A percentile compares a stretch with the other conserved stretches of the same genome.
Conservation (phyloP, 75 land plant genomes). For the Chamaecyparis obtusa region DNA sequence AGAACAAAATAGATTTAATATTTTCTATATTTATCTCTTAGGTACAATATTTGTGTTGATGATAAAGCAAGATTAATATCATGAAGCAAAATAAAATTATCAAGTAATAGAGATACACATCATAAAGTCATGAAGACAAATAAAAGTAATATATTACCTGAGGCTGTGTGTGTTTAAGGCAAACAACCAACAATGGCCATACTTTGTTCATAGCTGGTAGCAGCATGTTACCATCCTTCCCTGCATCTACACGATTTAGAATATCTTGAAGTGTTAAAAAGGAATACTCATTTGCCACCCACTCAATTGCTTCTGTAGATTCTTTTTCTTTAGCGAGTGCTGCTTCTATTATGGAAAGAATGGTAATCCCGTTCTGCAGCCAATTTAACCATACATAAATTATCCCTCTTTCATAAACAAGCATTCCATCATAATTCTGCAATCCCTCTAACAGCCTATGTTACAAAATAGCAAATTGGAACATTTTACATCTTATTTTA, state of each 20-base stretch:
- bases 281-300: constrained; percentile 18
- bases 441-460: not conserved
- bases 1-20: not conserved
- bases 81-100: not conserved
- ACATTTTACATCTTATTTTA: not conserved
- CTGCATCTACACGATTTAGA: constrained; percentile 37
- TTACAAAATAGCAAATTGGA: not conserved
- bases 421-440: constrained; percentile 1
- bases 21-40: not conserved
- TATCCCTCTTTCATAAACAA: not conserved
- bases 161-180: constrained; percentile 36
- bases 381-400: not conserved
- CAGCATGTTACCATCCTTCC: constrained; percentile 48
- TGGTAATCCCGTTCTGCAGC: constrained; percentile 36
- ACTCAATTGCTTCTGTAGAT: constrained; percentile 39
- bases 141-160: constrained; percentile 29
- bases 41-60: not conserved
- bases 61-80: not conserved
- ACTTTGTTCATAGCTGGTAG: constrained; percentile 75
- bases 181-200: constrained; percentile 60
- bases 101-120: not conserved
- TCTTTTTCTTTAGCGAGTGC: constrained; percentile 43
- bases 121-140: not conserved
- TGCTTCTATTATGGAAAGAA: constrained; percentile 53
- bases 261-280: constrained; percentile 36